Evolutionary conservation across 1,139 yeast genomes (phyloP).

Genomic region (Yamadazyma diddensiae): DNA sequence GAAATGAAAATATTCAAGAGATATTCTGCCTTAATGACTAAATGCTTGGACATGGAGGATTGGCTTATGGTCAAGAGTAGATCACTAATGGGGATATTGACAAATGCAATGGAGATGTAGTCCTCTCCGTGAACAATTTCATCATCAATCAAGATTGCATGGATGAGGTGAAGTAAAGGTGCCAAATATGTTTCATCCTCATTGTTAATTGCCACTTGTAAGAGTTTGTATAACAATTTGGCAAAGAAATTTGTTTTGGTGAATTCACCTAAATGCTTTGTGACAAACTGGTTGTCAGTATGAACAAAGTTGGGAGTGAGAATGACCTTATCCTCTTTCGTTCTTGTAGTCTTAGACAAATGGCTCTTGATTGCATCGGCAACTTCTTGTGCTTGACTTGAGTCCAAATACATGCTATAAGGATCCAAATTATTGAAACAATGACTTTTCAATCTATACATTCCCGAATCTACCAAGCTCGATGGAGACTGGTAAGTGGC

Average conservation of each 20-base stretch:
- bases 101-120: slow-evolving; percentile 42
- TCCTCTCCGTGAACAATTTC: slow-evolving; percentile 38
- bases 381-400: slow-evolving; percentile 32
- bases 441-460: slow-evolving; percentile 45
- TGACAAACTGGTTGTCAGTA: slow-evolving; percentile 39
- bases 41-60: slow-evolving; percentile 46
- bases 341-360: slow-evolving; percentile 25
- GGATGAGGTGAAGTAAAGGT: slow-evolving; percentile 62
- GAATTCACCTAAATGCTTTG: slow-evolving; percentile 44
- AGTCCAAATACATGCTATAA: slow-evolving; percentile 33
- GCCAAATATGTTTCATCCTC: slow-evolving; percentile 55
- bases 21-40: slow-evolving; percentile 53
- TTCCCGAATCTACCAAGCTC: slow-evolving; percentile 38
- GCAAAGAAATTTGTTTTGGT: slow-evolving; percentile 53
- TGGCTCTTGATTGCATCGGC: slow-evolving; percentile 29
- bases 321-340: slow-evolving; percentile 40
- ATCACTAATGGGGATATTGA: slow-evolving; percentile 55
- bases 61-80: slow-evolving; percentile 50
- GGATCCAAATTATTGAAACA: slow-evolving; percentile 36
- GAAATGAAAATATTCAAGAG: slow-evolving; percentile 49
- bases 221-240: slow-evolving; percentile 53
- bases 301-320: slow-evolving; percentile 28
- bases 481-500: slow-evolving; percentile 44
- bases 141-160: slow-evolving; percentile 61
- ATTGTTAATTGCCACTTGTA: slow-evolving; percentile 49